A percentile compares a stretch with the other conserved stretches of the same genome.
phyloP scores from a whole-genome alignment of 805 yeast species.

The Sugiyamaella marilandica region DNA sequence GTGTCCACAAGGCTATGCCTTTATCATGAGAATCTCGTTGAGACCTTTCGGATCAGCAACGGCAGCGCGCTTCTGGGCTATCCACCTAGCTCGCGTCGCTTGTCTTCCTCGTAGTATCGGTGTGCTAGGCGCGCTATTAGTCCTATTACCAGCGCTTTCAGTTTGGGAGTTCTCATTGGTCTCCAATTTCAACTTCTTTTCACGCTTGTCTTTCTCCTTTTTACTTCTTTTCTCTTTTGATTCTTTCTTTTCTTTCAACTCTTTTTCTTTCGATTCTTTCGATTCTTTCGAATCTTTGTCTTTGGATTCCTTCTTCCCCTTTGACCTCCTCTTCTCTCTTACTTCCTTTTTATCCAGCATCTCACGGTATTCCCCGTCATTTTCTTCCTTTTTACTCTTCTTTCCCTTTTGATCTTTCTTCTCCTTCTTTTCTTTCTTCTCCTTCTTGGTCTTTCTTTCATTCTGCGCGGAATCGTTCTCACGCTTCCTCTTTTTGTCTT shows the following conservation, averaged over 20 bases:
- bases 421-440: conserved; percentile 28
- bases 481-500: conserved; percentile 29
- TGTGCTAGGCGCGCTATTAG: conserved; percentile 10
- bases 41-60: conserved; percentile 84
- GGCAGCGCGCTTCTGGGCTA: conserved; percentile 85
- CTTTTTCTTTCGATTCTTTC: conserved; percentile 27
- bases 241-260: conserved; percentile 28
- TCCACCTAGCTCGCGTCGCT: conserved; percentile 81
- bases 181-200: conserved; percentile 19
- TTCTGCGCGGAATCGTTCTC: conserved; percentile 9
- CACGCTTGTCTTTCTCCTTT: conserved; percentile 27
- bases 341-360: conserved; percentile 26
- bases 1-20: background rate
- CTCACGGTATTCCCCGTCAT: conserved; percentile 26
- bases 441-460: conserved; percentile 26
- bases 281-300: conserved; percentile 26
- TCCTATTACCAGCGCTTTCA: conserved; percentile 25
- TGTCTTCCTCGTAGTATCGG: conserved; percentile 48
- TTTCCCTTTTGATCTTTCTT: conserved; percentile 26
- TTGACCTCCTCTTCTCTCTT: conserved; percentile 28
- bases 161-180: conserved; percentile 22
- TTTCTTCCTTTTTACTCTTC: conserved; percentile 27
- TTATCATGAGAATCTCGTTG: conserved; percentile 88
- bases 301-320: conserved; percentile 27
- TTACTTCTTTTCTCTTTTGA: conserved; percentile 28